Base-by-base conservation (phyloP, 2,329 filamentous ascomycete genomes). In the Xylogone sp. region DNA sequence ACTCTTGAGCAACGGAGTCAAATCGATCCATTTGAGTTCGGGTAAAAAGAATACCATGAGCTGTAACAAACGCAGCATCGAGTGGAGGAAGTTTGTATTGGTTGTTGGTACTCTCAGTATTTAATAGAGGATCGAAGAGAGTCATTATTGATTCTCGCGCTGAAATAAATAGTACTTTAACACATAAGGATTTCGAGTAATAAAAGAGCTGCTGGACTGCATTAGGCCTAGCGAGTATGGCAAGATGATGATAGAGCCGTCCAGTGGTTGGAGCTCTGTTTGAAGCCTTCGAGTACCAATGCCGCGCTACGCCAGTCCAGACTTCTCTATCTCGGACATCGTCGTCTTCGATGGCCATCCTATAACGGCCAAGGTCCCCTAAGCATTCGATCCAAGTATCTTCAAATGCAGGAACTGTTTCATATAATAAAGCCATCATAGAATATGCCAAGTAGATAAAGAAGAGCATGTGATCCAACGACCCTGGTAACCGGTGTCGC, bases 371-470 rank as follows among this genome's bases (percentile, higher is more conserved):
- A 0, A 96, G 69, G 60, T 97, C 92, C 0, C 93, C 93, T 0
- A 97, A 72, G 49, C 92, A 97, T 58, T 97, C 93, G 65, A 56
- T 64, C 93, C 93, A 97, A 0, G 89, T 96, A 52, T 94, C 88
- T 48, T 88, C 81, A 58, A 96, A 97, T 0, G 81, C 77, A 0
- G 88, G 84, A 0, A 96, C 89, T 0, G 89, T 96, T 61, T 97
- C 93, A 53, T 91, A 88, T 0, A 97, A 69, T 0, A 97, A 69
- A 0, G 89, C 87, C 80, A 97, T 90, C 83, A 96, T 95, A 2
- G 87, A 87, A 57, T 97, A 97, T 0, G 91, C 87, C 16, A 93
- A 69, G 56, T 95, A 95, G 1, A 97, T 90, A 50, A 96, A 97
- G 0, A 85, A 84, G 0, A 96, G 72, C 91, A 97, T 97, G 50